These are phyloP conservation scores for Geotrichum siamense DNA, from an alignment of 1,139 yeast genomes.

Conservation along the genomic window DNA sequence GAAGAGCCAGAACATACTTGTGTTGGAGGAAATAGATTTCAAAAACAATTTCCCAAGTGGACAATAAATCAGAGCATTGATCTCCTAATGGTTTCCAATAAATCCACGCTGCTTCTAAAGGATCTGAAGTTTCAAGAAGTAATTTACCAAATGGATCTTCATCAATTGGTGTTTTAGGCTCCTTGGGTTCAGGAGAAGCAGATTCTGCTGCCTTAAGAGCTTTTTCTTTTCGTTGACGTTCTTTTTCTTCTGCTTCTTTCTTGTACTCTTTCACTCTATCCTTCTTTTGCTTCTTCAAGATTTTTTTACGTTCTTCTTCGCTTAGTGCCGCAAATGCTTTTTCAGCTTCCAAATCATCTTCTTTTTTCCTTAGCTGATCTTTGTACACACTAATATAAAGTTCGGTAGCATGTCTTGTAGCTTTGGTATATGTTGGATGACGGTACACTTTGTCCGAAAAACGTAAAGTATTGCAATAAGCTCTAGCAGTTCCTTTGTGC, in stretches of 20 bases:
- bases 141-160: conserved; percentile 41
- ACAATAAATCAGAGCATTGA: conserved; percentile 31
- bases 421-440: conserved; percentile 65
- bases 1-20: conserved; percentile 43
- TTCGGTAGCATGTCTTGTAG: conserved; percentile 56
- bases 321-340: conserved; percentile 26
- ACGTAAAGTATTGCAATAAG: conserved; percentile 61
- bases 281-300: conserved; percentile 36
- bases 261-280: conserved; percentile 37
- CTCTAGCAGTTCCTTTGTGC: conserved; percentile 84
- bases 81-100: conserved; percentile 36
- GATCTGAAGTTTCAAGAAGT: conserved; percentile 34
- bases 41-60: conserved; percentile 40
- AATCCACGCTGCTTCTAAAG: conserved; percentile 36
- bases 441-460: conserved; percentile 77
- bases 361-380: conserved; percentile 20
- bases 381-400: conserved; percentile 46
- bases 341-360: conserved; percentile 21
- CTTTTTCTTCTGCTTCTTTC: conserved; percentile 24
- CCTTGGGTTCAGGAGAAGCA: conserved; percentile 18
- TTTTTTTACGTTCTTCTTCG: conserved; percentile 32
- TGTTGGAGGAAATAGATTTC: conserved; percentile 39
- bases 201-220: conserved; percentile 22
- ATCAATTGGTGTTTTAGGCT: conserved; percentile 29
- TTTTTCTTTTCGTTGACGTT: conserved; percentile 15